Evolutionary conservation across 1,139 yeast genomes (phyloP).

Genomic region (Magnusiomyces ingens): DNA sequence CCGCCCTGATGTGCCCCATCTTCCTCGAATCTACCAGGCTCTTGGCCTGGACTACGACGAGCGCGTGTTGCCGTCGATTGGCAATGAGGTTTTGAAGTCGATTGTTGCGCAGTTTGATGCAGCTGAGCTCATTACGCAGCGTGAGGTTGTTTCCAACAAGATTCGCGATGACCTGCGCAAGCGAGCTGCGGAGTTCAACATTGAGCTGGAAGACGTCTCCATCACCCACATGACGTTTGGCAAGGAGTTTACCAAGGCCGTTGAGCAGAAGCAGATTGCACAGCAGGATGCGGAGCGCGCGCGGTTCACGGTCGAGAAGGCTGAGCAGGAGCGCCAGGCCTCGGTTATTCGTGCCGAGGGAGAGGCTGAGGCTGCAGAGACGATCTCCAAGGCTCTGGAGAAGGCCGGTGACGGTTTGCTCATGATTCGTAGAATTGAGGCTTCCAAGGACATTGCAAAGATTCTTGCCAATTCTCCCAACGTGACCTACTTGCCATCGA

Average conservation of each 20-base stretch:
- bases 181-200: conserved; percentile 84
- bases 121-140: conserved; percentile 92
- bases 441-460: conserved; percentile 89
- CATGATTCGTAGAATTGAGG: conserved; percentile 91
- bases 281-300: conserved; percentile 99
- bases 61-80: conserved; percentile 93
- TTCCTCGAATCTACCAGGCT: conserved; percentile 82
- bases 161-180: conserved; percentile 80
- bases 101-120: conserved; percentile 98
- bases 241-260: conserved; percentile 94
- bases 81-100: conserved; percentile 90
- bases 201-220: conserved; percentile 91
- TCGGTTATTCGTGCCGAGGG: conserved; percentile 96
- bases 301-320: conserved; percentile 86
- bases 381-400: conserved; percentile 84
- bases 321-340: conserved; percentile 96
- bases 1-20: conserved; percentile 78
- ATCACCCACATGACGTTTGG: conserved; percentile 99
- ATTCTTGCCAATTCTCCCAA: conserved; percentile 80
- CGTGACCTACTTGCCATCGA: conserved; percentile 82
- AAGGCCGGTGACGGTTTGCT: conserved; percentile 96
- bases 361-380: conserved; percentile 98
- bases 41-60: conserved; percentile 95
- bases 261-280: conserved; percentile 97
- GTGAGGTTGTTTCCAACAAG: conserved; percentile 88